Evolutionary conservation across 2,329 filamentous ascomycete genomes (phyloP).

Genomic region (Dryadomyces quercivorus): DNA sequence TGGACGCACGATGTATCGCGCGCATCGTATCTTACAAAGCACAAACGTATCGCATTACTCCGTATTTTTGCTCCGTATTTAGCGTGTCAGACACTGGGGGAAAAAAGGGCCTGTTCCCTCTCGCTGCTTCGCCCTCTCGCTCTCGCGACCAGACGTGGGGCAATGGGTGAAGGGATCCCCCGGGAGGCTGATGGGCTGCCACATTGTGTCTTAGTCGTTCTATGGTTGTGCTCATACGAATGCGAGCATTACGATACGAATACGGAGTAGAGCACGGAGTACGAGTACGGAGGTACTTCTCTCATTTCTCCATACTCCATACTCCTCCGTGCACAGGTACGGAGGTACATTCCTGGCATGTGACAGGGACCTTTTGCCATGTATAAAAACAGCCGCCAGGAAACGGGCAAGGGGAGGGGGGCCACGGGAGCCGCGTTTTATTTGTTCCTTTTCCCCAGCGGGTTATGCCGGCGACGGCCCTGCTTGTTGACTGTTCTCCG

Average conservation of each 20-base stretch:
- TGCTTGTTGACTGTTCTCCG: neutral
- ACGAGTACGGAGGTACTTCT: too few relatives aligned
- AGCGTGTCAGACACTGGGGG: neutral
- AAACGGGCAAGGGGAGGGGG: neutral
- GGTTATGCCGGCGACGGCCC: neutral
- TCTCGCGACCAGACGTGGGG: slow-evolving; percentile 1
- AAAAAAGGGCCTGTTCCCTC: neutral
- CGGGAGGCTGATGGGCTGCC: too few relatives aligned
- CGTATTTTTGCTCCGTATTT: neutral
- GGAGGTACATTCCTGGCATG: neutral
- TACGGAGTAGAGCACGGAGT: neutral
- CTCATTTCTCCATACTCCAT: neutral
- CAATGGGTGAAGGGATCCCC: neutral
- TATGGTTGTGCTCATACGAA: too few relatives aligned
- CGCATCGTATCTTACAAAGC: too few relatives aligned
- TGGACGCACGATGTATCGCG: too few relatives aligned
- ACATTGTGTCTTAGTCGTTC: too few relatives aligned
- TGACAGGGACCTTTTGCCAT: neutral
- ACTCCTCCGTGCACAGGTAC: neutral
- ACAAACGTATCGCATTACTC: neutral
- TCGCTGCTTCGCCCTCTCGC: slow-evolving; percentile 1
- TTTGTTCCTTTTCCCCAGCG: neutral
- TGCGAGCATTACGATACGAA: neutral
- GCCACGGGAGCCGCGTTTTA: neutral
- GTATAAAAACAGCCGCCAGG: neutral